These are phyloP conservation scores for Crithidia brevicula DNA, from an alignment of 208 protist species.

Conservation along the genomic window DNA sequence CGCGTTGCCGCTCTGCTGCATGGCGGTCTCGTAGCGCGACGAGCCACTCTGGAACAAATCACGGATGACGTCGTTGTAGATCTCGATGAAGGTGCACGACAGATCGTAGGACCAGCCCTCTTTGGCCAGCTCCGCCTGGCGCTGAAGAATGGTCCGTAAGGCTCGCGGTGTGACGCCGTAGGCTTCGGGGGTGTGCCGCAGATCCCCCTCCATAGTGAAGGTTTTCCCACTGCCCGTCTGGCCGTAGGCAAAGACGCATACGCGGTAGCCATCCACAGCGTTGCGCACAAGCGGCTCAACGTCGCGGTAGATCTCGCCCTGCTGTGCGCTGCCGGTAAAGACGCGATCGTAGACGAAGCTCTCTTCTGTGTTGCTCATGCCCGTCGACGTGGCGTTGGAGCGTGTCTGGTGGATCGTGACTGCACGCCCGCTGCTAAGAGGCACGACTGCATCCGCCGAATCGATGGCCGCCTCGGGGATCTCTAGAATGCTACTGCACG, in stretches of 20 bases:
- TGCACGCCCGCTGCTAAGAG: slow-evolving; percentile 1
- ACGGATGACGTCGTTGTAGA: slow-evolving; percentile 92
- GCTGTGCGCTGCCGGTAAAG: slow-evolving; percentile 38
- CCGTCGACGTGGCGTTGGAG: slow-evolving; percentile 77
- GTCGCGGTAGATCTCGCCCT: slow-evolving; percentile 85
- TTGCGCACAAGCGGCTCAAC: slow-evolving; percentile 91
- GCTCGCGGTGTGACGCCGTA: slow-evolving; percentile 88
- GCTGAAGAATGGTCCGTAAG: slow-evolving; percentile 73
- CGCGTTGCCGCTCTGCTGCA: slow-evolving; percentile 18
- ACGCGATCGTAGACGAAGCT: slow-evolving; percentile 61
- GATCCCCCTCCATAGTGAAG: slow-evolving; percentile 90
- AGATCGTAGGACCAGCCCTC: slow-evolving; percentile 86
- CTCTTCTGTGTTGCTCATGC: slow-evolving; percentile 37
- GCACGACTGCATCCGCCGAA: slow-evolving; percentile 2
- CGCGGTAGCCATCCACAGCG: slow-evolving; percentile 91
- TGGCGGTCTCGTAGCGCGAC: slow-evolving; percentile 50
- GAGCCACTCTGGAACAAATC: slow-evolving; percentile 82
- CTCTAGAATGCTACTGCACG: background rate
- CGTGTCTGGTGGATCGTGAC: slow-evolving; percentile 60
- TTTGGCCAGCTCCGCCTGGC: slow-evolving; percentile 52
- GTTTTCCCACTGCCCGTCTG: slow-evolving; percentile 94
- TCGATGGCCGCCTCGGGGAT: background rate
- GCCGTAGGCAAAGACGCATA: slow-evolving; percentile 94
- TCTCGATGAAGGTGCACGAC: slow-evolving; percentile 86
- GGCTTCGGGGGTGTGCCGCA: slow-evolving; percentile 20